A percentile compares a stretch with the other conserved stretches of the same genome.
phyloP scores from a whole-genome alignment of 495 filamentous ascomycete species.

The Penicillium roqueforti region DNA sequence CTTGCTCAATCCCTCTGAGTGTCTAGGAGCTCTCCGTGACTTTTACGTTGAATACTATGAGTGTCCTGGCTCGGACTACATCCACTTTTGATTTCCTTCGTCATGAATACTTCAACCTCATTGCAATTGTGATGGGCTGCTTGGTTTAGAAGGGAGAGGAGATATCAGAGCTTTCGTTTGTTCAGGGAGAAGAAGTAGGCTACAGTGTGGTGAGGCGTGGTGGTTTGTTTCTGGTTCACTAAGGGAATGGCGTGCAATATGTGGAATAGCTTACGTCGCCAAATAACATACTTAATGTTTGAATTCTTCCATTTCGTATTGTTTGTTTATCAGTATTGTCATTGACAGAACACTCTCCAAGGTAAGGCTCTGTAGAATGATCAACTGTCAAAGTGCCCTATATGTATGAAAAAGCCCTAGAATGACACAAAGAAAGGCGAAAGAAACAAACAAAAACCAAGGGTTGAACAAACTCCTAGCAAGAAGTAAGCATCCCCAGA shows the following conservation, averaged over 20 bases:
- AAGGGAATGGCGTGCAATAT: neutral
- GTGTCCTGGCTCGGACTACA: neutral
- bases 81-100: neutral
- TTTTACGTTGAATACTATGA: conserved; percentile 6
- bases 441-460: neutral
- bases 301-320: neutral
- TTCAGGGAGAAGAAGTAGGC: neutral
- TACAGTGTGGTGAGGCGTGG: neutral
- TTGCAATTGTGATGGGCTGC: neutral
- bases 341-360: neutral
- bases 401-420: no score
- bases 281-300: neutral
- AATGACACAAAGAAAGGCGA: neutral
- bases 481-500: neutral
- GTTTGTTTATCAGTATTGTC: neutral
- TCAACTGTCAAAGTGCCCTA: no score
- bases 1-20: neutral
- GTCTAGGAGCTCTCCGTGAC: neutral
- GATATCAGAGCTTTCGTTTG: neutral
- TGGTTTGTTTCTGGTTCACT: neutral
- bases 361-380: neutral
- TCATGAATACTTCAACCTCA: neutral
- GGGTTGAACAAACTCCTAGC: neutral
- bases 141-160: neutral
- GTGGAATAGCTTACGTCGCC: neutral